Evolutionary conservation across 2,329 filamentous ascomycete species (phyloP), one percentile per base, ranked within the genome.

Genomic region (Penicillium glabrum): DNA sequence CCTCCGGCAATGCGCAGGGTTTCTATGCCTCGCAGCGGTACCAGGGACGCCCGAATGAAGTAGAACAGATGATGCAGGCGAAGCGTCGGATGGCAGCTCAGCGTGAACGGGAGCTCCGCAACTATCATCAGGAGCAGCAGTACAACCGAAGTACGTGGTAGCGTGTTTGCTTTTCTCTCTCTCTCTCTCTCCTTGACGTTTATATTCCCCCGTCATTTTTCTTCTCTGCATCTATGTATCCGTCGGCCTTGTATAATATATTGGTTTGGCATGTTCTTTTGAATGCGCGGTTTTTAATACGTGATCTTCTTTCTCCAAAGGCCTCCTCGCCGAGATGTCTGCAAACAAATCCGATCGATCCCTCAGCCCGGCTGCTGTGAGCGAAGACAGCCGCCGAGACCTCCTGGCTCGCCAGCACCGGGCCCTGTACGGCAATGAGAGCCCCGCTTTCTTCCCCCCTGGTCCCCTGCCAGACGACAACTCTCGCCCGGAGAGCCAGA

Each of bases 71-170:
- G 87, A 91, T 96, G 84, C 95, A 98, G 86, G 93, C 92, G 71
- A 98, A 98, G 86, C 91, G 95, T 82, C 90, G 93, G 83, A 96
- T 98, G 91, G 95, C 95, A 72, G 95, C 95, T 77, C 95, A 98
- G 82, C 91, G 95, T 79, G 95, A 99, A 84, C 90, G 93, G 79
- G 95, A 99, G 83, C 88, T 99, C 78, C 91, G 95, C 79, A 99
- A 98, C 81, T 96, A 98, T 81, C 95, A 99, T 82, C 96, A 97
- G 81, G 95, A 99, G 86, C 95, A 99, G 86, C 95, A 99, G 87
- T 98, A 96, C 82, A 96, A 98, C 84, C 89, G 93, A 91, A 97
- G 95, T 98, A 80, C 69, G 77, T 78, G 74, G 78, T 77, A 76
- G 73, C 69, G 64, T 72, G 67, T 69, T 62, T 67, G 67, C 63